Percentiles rank a stretch among this genome's conserved stretches.
Evolutionary conservation across 176 grass and related monocot genomes (phyloP).

Genomic region (Aegilops tauschii): DNA sequence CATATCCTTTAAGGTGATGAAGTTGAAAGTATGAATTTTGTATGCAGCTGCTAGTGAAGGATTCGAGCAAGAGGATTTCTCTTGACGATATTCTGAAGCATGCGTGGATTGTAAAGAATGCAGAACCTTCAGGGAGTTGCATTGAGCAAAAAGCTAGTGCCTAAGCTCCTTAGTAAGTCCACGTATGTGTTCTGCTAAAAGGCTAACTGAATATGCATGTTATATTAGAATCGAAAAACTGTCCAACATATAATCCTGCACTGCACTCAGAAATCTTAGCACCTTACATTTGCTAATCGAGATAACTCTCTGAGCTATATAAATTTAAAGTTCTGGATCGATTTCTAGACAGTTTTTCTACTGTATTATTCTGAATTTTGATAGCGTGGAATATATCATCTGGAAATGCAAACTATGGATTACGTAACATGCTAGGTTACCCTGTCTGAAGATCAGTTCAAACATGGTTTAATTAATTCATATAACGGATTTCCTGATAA

Average conservation of each 20-base stretch:
- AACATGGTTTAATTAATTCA: neutral
- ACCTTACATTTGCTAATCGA: neutral
- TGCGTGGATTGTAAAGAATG: slow-evolving; percentile 80
- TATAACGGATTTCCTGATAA: neutral
- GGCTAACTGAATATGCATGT: neutral
- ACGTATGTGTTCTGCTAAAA: slow-evolving; percentile 20
- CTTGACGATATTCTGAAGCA: slow-evolving; percentile 79
- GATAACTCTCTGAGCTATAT: neutral
- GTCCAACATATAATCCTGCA: neutral
- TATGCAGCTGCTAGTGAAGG: slow-evolving; percentile 84
- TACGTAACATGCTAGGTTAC: neutral
- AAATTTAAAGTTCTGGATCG: neutral
- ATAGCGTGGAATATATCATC: neutral
- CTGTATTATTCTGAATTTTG: neutral
- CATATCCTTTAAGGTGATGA: neutral
- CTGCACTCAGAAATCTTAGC: neutral
- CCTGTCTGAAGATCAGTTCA: neutral
- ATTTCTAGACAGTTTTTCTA: neutral
- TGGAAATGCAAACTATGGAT: neutral
- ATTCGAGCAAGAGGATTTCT: slow-evolving; percentile 81
- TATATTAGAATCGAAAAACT: neutral
- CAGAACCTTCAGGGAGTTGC: slow-evolving; percentile 78
- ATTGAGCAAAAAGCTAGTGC: slow-evolving; percentile 20
- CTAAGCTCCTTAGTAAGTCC: neutral
- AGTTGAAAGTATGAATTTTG: neutral